A percentile compares a stretch with the other conserved stretches of the same genome.
Evolutionary conservation across 441 rosid genomes (phyloP).

Genomic region (Pelargonium citronellum): DNA sequence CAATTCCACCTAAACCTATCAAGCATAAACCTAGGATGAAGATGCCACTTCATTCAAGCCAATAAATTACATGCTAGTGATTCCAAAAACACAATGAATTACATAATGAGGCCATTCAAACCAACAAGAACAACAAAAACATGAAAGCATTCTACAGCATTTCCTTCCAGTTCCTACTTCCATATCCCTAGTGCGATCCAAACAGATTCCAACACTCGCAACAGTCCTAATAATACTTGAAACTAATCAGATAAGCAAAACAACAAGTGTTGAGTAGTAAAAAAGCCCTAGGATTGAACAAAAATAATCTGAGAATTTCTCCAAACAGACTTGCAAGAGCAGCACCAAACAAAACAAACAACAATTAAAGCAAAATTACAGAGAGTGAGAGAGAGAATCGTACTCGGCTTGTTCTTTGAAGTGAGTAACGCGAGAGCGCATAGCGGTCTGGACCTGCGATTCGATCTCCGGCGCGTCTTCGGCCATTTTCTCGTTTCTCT

Average conservation of each 20-base stretch:
- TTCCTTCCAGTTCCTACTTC: not conserved
- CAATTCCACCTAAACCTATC: not conserved
- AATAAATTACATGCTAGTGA: not conserved
- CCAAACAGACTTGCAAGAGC: not conserved
- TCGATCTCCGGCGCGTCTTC: slow-evolving; percentile 35
- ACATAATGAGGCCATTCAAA: not conserved
- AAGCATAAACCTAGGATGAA: not conserved
- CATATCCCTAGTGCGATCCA: not conserved
- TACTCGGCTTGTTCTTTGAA: slow-evolving; percentile 63
- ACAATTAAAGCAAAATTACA: not conserved
- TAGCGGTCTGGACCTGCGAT: slow-evolving; percentile 53
- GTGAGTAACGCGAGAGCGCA: slow-evolving; percentile 61
- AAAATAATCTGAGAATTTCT: not conserved
- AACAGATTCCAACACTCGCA: not conserved
- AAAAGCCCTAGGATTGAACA: not conserved
- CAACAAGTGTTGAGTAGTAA: not conserved
- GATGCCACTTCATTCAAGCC: not conserved
- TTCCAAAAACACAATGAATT: not conserved
- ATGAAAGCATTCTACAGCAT: not conserved
- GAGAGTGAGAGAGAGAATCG: slow-evolving; percentile 14
- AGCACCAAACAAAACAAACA: not conserved
- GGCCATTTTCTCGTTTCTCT: not conserved
- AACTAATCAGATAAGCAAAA: not conserved
- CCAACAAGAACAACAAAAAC: not conserved
- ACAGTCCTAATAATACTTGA: not conserved